phyloP scores from a whole-genome alignment of 495 filamentous ascomycete species.

The Astrothelium subdiscretum region DNA sequence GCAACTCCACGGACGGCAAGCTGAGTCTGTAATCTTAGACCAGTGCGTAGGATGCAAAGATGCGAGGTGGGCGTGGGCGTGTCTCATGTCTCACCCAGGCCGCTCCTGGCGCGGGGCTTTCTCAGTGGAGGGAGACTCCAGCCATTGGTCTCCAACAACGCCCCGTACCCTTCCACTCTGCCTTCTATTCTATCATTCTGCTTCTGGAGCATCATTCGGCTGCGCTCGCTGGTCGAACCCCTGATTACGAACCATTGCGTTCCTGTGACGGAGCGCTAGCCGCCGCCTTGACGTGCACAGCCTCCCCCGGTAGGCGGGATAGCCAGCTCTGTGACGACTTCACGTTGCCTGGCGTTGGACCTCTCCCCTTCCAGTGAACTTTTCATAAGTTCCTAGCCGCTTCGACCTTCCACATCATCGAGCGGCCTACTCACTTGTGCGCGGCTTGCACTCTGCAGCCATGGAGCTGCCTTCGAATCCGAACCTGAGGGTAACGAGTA shows the following conservation, averaged over 20 bases:
- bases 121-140: not conserved
- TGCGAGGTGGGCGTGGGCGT: too few species aligned
- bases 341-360: not conserved
- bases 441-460: slow-evolving; percentile 1
- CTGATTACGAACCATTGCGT: not conserved
- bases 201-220: not conserved
- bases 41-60: not conserved
- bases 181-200: not conserved
- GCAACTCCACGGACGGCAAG: too few species aligned
- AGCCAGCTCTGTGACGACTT: not conserved
- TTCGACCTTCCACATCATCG: not conserved
- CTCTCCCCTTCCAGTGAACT: not conserved
- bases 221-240: not conserved
- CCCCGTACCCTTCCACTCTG: not conserved
- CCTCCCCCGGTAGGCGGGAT: not conserved
- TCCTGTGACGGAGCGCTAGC: not conserved
- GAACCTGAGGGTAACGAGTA: slow-evolving; percentile 57
- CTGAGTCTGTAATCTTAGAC: too few species aligned
- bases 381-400: not conserved
- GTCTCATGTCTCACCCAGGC: not conserved
- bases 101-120: not conserved
- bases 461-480: slow-evolving; percentile 36
- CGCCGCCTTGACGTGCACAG: not conserved
- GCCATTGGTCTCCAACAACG: not conserved
- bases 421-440: not conserved